These are phyloP conservation scores for Aspergillus ellipticus DNA, from an alignment of 495 filamentous ascomycete species.

Conservation along the genomic window DNA sequence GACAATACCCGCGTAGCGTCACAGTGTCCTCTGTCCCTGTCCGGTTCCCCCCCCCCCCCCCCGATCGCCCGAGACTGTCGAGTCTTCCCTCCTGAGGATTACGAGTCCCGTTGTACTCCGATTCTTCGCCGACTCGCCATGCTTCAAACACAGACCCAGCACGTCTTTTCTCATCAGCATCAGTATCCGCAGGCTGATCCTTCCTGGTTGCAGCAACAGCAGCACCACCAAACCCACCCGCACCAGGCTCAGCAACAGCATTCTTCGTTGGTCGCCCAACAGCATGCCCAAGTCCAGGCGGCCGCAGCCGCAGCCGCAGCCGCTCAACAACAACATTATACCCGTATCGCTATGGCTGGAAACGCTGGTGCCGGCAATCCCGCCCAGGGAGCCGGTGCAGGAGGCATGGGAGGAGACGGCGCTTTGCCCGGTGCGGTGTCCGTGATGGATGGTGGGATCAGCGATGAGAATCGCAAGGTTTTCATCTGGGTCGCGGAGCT, in stretches of 20 bases:
- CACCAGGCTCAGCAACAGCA: conserved; percentile 48
- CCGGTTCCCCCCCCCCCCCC: conserved; percentile 5
- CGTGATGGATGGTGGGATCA: conserved; percentile 57
- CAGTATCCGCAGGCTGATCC: conserved; percentile 75
- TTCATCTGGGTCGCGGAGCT: conserved; percentile 91
- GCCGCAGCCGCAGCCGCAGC: conserved; percentile 62
- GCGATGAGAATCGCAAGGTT: conserved; percentile 89
- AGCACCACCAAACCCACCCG: conserved; percentile 58
- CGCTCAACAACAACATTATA: conserved; percentile 77
- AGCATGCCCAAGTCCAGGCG: conserved; percentile 57
- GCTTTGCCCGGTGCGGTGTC: conserved; percentile 43
- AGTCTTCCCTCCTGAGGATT: conserved; percentile 32
- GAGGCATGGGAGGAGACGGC: conserved; percentile 51
- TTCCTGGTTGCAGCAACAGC: conserved; percentile 67
- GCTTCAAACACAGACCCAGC: conserved; percentile 51
- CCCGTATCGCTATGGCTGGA: conserved; percentile 64
- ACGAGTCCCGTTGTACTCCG: conserved; percentile 29
- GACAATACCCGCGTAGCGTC: conserved; percentile 16
- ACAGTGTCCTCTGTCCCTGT: conserved; percentile 10
- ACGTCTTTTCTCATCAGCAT: conserved; percentile 75
- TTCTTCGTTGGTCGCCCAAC: conserved; percentile 47
- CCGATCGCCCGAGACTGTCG: conserved; percentile 22
- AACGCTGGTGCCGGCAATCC: conserved; percentile 38
- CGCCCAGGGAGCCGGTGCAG: conserved; percentile 38
- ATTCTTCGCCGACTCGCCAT: conserved; percentile 37